Evolutionary conservation across 257 asterid genomes (phyloP).

Genomic region (Buddleja alternifolia): DNA sequence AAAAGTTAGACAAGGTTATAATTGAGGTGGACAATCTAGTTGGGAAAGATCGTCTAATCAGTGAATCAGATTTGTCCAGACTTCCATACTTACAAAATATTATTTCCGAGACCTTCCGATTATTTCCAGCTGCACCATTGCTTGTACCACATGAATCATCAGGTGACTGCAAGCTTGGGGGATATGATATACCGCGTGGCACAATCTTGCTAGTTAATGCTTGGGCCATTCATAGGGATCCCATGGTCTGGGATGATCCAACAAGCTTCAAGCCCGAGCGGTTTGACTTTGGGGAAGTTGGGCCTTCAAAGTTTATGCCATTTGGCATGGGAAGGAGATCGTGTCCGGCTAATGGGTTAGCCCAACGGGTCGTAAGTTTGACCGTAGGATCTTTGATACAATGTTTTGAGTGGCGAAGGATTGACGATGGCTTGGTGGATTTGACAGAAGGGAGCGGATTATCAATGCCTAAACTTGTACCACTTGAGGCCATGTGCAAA

Average conservation of each 20-base stretch:
- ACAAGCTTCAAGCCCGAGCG: slow-evolving; percentile 22
- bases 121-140: slow-evolving; percentile 21
- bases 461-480: background rate
- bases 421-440: background rate
- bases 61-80: slow-evolving; percentile 22
- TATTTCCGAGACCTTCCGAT: slow-evolving; percentile 15
- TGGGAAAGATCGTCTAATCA: slow-evolving; percentile 10
- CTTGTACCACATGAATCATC: slow-evolving; percentile 24
- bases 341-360: slow-evolving; percentile 20
- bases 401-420: slow-evolving; percentile 24
- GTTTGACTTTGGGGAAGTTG: slow-evolving; percentile 22
- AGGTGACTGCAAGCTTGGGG: slow-evolving; percentile 16
- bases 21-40: slow-evolving; percentile 4
- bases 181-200: slow-evolving; percentile 21
- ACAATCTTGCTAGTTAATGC: slow-evolving; percentile 24
- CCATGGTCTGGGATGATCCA: slow-evolving; percentile 13
- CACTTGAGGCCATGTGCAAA: background rate
- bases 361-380: slow-evolving; percentile 15
- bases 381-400: slow-evolving; percentile 25
- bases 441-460: background rate
- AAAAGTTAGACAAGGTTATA: slow-evolving; percentile 1
- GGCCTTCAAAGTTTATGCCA: background rate
- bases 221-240: slow-evolving; percentile 29
- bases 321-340: slow-evolving; percentile 28
- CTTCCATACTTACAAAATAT: slow-evolving; percentile 19